Conservation (phyloP, 1,284 basidiomycete genomes). For the Apiotrichum mycotoxinovorans region DNA sequence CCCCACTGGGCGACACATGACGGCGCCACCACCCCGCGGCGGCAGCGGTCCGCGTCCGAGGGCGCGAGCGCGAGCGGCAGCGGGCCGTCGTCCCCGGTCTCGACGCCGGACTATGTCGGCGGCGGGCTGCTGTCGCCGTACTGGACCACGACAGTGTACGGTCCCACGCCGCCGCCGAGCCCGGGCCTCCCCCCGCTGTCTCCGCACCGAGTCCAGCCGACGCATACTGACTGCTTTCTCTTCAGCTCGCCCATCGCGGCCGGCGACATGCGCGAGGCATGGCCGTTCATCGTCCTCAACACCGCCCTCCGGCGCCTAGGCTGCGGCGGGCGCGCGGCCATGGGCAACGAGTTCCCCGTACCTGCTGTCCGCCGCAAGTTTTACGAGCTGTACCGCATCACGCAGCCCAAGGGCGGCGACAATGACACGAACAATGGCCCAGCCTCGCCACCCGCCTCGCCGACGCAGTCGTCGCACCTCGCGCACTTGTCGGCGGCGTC, state of each 20-base stretch:
- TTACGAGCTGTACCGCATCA: slow-evolving; percentile 40
- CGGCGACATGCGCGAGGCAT: slow-evolving; percentile 42
- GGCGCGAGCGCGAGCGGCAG: too few species aligned
- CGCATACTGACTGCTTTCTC: not conserved
- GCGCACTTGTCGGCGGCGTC: not conserved
- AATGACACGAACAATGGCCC: slow-evolving; percentile 6
- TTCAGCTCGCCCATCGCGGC: slow-evolving; percentile 31
- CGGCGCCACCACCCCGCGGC: too few species aligned
- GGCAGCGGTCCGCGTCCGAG: not conserved
- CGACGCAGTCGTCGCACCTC: slow-evolving; percentile 3
- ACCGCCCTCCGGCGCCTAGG: slow-evolving; percentile 43
- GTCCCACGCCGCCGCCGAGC: not conserved
- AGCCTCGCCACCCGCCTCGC: slow-evolving; percentile 30
- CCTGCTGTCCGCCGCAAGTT: slow-evolving; percentile 44
- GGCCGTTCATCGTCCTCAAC: slow-evolving; percentile 43
- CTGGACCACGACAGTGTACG: not conserved
- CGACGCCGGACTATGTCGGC: too few species aligned
- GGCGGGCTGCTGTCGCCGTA: not conserved
- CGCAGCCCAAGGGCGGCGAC: slow-evolving; percentile 20
- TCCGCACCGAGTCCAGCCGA: not conserved
- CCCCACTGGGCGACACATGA: too few species aligned
- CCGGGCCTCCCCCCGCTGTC: not conserved
- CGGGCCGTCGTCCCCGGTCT: too few species aligned
- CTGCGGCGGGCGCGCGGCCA: slow-evolving; percentile 44
- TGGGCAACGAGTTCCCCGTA: slow-evolving; percentile 39